Base-by-base conservation (phyloP, 2,329 filamentous ascomycete genomes). In the Colletotrichum salicis region DNA sequence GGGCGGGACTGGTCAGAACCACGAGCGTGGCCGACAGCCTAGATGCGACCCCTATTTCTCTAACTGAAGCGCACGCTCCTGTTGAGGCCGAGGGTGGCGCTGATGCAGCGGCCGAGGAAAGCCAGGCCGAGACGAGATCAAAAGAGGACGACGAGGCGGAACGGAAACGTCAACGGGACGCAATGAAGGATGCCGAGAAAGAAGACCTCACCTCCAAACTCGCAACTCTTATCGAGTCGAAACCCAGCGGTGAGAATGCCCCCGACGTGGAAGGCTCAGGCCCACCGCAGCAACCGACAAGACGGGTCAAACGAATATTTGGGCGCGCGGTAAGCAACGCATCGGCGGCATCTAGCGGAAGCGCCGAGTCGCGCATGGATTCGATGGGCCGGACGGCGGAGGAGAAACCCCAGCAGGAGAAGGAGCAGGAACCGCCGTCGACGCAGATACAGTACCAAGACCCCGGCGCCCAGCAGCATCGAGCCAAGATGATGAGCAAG, bases 291-390 rank as follows among this genome's bases (percentile, higher is more conserved):
- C 65, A 51, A 13, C 70, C 59, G 19, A 22, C 33, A 11, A 73
- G 77, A 22, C 74, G 59, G 8, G 79, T 81, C 1, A 82, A 84
- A 63, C 86, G 87, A 65, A 86, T 91, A 67, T 81, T 91, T 3
- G 89, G 89, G 5, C 86, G 89, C 12, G 89, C 88, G 3, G 79
- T 87, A 33, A 90, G 88, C 80, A 90, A 90, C 76, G 84, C 84
- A 3, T 91, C 88, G 2, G 85, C 85, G 1, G 82, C 82, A 5
- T 89, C 87, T 64, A 86, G 81, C 64, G 82, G 79, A 56, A 86
- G 86, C 65, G 81, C 80, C 19, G 85, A 86, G 51, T 70, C 55
- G 51, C 68, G 67, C 37, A 76, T 77, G 13, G 78, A 79, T 35
- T 29, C 61, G 15, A 48, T 68, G 29, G 71, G 62, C 33, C 57